Base-by-base conservation (phyloP, 495 filamentous ascomycete species). In the Penicillium silybi region DNA sequence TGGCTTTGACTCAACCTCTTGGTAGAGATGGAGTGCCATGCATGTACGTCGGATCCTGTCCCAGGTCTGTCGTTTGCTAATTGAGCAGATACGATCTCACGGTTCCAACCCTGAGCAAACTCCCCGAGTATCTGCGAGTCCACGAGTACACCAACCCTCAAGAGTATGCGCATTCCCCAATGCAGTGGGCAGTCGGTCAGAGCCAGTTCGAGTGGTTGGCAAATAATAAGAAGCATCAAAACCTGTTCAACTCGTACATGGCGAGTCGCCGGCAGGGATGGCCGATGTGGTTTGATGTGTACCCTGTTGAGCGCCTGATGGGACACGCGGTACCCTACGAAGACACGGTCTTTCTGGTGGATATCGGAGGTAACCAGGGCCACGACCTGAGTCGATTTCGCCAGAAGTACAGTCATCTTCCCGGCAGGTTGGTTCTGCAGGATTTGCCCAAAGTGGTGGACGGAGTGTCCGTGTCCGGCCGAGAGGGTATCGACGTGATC, bases 121-220 rank as follows among this genome's bases (percentile, higher is more conserved):
- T 74, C 0, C 67, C 70, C 2, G 61, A 65, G 23, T 74, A 71
- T 41, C 57, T 72, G 17, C 61, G 57, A 0, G 39, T 53, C 4
- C 61, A 70, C 43, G 41, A 54, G 22, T 74, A 72, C 52, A 32
- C 27, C 23, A 64, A 60, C 4, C 71, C 71, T 0, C 54, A 59
- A 34, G 69, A 72, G 22, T 74, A 74, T 45, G 43, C 59, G 4
- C 43, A 17, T 13, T 70, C 65, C 0, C 71, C 71, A 0, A 74
- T 74, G 71, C 54, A 65, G 29, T 74, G 67, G 67, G 66, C 65
- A 1, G 67, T 72, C 5, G 71, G 71, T 0, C 59, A 70, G 22
- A 71, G 69, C 39, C 71, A 74, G 17, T 74, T 74, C 41, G 71
- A 74, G 22, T 74, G 71, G 71, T 55, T 72, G 15, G 66, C 61